phyloP scores from a whole-genome alignment of 2,329 filamentous ascomycete species.

The Pseudocercospora cruenta region DNA sequence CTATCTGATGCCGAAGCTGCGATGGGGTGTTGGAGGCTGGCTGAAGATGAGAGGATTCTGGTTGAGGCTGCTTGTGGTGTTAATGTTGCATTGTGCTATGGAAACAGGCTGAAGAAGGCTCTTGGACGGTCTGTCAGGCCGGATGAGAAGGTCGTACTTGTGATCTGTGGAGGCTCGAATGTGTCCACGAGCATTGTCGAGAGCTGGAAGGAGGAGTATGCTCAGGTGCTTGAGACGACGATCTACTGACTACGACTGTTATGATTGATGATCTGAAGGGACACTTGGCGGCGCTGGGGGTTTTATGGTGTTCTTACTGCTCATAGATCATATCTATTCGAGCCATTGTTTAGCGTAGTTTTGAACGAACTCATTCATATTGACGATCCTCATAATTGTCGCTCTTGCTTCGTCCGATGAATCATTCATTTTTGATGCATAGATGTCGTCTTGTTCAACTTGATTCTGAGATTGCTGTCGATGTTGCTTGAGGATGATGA shows the following conservation, averaged over 20 bases:
- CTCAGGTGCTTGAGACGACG: conserved; percentile 2
- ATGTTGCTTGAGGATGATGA: no score
- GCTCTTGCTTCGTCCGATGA: no score
- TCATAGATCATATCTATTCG: no score
- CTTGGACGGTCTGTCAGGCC: conserved; percentile 63
- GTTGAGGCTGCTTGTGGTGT: conserved; percentile 88
- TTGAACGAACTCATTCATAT: no score
- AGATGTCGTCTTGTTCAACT: no score
- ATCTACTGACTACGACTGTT: background rate
- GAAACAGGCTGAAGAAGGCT: conserved; percentile 61
- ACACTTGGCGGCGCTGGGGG: no score
- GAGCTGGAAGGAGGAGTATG: conserved; percentile 51
- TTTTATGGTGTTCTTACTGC: no score
- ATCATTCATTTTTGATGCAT: no score
- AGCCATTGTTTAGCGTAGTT: no score
- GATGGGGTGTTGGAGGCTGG: conserved; percentile 73
- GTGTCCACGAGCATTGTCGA: conserved; percentile 56
- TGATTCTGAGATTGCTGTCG: no score
- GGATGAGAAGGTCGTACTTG: conserved; percentile 74
- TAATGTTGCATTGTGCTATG: conserved; percentile 72
- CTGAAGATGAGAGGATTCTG: conserved; percentile 78
- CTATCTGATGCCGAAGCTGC: conserved; percentile 78
- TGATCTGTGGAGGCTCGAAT: conserved; percentile 75
- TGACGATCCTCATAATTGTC: no score
- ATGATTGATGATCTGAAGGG: no score